Base-by-base conservation (phyloP, 345 rosid genomes). In the Carallia pectinifolia region DNA sequence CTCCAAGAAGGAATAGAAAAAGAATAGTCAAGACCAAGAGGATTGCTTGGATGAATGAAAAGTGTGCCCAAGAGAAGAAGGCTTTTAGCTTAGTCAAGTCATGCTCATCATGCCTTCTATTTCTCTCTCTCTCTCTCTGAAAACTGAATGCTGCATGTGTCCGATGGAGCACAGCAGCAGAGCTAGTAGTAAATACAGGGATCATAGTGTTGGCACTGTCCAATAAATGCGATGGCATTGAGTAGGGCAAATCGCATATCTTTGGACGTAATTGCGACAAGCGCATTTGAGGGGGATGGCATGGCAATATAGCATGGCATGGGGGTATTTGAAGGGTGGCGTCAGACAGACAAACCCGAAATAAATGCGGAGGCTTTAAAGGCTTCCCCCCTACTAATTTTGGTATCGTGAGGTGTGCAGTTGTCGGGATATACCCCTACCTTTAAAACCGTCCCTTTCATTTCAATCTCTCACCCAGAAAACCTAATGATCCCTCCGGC, bases 121-220 rank as follows among this genome's bases (percentile, higher is more conserved):
- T 17, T 37, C 34, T 31, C 4, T n/a, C 6, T 0, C 1, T 7
- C 36, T 38, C 10, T 30, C 10, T 30, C 23, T 48, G 23, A 23
- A 23, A 23, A 23, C 23, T 23, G 23, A 23, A 23, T 23, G 23
- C 23, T 6, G 29, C 6, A 18, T 9, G 33, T 27, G 60, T 19
- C 34, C 31, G 60, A 23, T 23, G 23, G 23, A 15, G 55, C 7
- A 53, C 19, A 9, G 63, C 36, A 62, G 62, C 48, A 62, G 23
- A 23, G 38, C 23, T 18, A n/a, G 53, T 17, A 62, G 52, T 40
- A 44, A 48, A 33, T 19, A 19, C 33, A 9, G 12, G 12, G 53
- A 19, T 64, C 82, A 78, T 76, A 68, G 82, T 73, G 76, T 82
- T 85, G 85, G 88, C 86, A 71, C 80, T 82, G 83, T 82, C 86